Conservation (phyloP, 2,329 filamentous ascomycete species). For the Diaporthe citrichinensis region DNA sequence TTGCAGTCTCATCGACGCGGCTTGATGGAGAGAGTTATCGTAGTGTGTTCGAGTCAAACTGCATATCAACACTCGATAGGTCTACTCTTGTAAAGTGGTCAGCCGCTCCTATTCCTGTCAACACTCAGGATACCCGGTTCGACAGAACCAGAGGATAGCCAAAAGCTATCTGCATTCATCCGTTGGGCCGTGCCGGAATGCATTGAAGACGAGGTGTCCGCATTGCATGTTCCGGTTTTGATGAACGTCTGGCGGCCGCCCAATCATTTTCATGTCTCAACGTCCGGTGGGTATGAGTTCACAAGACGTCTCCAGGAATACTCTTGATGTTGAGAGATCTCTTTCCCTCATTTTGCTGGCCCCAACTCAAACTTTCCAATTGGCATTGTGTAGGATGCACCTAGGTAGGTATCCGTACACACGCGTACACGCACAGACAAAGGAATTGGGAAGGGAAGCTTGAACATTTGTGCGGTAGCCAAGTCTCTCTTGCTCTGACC, state of each 20-base stretch:
- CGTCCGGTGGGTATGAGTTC: neutral
- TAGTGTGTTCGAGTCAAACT: neutral
- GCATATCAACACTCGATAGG: neutral
- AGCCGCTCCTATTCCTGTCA: neutral
- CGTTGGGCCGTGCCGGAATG: neutral
- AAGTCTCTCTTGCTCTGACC: neutral
- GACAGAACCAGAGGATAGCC: neutral
- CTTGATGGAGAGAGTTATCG: neutral
- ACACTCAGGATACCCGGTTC: too few species aligned
- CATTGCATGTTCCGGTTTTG: neutral
- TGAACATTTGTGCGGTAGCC: neutral
- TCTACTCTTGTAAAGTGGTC: neutral
- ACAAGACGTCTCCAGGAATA: neutral
- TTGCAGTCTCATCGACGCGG: neutral
- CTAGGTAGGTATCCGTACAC: neutral
- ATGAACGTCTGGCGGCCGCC: neutral
- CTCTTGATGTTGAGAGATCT: neutral
- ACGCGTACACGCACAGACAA: neutral
- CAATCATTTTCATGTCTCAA: neutral
- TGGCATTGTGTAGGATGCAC: neutral
- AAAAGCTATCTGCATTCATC: neutral
- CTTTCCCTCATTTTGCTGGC: neutral
- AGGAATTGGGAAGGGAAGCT: neutral
- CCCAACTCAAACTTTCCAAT: neutral
- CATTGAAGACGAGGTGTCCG: neutral